Evolutionary conservation across 2,329 filamentous ascomycete species (phyloP).

Genomic region (Pseudofabraea citricarpa): DNA sequence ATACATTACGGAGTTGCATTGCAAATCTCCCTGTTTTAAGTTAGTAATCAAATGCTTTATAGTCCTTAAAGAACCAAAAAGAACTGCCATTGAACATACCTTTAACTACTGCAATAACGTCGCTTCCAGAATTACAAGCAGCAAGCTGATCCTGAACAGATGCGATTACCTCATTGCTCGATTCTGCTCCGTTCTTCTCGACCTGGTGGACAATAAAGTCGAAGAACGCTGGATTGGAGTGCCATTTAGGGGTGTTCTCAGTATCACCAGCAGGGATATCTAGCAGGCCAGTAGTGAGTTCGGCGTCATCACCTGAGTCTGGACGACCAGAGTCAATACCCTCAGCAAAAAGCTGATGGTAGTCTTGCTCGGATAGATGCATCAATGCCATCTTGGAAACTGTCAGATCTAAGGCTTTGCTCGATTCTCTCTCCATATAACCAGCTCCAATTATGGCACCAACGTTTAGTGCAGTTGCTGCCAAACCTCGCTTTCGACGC

Average conservation of each 20-base stretch:
- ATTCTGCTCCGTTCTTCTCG: not conserved
- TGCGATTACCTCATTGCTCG: too few species aligned
- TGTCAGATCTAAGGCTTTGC: not conserved
- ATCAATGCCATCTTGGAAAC: not conserved
- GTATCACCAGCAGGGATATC: not conserved
- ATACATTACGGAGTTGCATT: not conserved
- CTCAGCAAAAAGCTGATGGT: constrained; percentile 37
- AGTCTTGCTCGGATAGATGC: constrained; percentile 28
- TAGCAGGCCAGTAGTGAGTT: not conserved
- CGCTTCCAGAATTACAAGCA: not conserved
- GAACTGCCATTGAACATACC: too few species aligned
- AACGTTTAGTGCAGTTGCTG: constrained; percentile 33
- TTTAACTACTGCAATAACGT: not conserved
- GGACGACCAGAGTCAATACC: constrained; percentile 30
- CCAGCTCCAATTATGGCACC: constrained; percentile 36
- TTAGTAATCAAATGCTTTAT: too few species aligned
- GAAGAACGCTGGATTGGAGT: not conserved
- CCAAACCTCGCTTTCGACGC: constrained; percentile 31
- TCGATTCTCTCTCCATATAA: constrained; percentile 17
- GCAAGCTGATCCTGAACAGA: not conserved
- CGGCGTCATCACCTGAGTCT: constrained; percentile 5
- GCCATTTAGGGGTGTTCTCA: not conserved
- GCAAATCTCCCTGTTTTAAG: not conserved
- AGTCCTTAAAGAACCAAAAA: too few species aligned
- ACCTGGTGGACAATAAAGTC: not conserved